These are phyloP conservation scores for Chlorella ohadii DNA, from an alignment of 139 green algal species.

Conservation along the genomic window DNA sequence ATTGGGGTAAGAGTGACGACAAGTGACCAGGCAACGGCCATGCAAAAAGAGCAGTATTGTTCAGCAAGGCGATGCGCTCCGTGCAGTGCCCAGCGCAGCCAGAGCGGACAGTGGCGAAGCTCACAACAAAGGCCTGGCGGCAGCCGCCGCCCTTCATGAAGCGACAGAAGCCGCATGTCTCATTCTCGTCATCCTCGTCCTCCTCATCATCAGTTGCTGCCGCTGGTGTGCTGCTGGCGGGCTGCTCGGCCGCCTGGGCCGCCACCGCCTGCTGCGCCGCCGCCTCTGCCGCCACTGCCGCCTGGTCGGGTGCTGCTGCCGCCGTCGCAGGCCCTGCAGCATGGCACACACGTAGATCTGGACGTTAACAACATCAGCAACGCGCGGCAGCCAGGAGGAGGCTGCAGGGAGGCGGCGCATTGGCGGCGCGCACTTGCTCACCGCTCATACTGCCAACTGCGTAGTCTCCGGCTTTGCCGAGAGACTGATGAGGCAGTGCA, in stretches of 20 bases:
- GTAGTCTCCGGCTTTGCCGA: too few species aligned
- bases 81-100: too few species aligned
- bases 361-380: too few species aligned
- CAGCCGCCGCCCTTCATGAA: conserved; percentile 90
- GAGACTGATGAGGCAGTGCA: too few species aligned
- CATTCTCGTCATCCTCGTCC: conserved; percentile 81
- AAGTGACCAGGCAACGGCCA: too few species aligned
- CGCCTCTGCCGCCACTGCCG: neutral
- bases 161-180: conserved; percentile 86
- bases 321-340: neutral
- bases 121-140: conserved; percentile 64
- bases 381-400: too few species aligned
- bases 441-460: too few species aligned
- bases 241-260: neutral
- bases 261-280: neutral
- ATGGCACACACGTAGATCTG: too few species aligned
- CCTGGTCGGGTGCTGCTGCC: neutral
- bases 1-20: neutral
- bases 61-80: too few species aligned
- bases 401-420: too few species aligned
- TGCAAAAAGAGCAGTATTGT: neutral
- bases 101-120: neutral
- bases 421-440: too few species aligned
- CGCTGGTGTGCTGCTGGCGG: neutral
- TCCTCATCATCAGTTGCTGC: conserved; percentile 30